These are phyloP conservation scores for Ammopiptanthus mongolicus DNA, from an alignment of 306 rosid genomes.

Conservation along the genomic window DNA sequence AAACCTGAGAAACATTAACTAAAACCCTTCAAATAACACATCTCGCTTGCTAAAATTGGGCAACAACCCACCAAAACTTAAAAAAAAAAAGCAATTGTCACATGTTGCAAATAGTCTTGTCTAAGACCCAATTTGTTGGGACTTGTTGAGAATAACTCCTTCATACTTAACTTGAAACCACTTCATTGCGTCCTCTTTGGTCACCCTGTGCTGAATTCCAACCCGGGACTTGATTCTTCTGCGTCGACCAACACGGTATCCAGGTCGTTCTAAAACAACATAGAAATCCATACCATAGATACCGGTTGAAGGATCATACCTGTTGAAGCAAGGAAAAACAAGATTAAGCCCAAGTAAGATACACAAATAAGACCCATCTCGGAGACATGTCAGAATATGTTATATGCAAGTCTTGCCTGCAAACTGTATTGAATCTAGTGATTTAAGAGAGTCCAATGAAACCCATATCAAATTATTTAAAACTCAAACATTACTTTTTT, in stretches of 20 bases:
- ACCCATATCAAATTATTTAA: not conserved
- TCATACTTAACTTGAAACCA: constrained; percentile 66
- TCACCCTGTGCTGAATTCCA: constrained; percentile 60
- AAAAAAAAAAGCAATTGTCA: constrained; percentile 3
- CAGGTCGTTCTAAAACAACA: constrained; percentile 52
- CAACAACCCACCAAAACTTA: constrained; percentile 7
- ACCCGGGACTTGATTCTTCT: constrained; percentile 51
- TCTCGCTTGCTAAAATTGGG: not conserved
- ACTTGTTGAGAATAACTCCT: constrained; percentile 66
- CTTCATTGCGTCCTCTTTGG: constrained; percentile 63
- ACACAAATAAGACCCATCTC: not conserved
- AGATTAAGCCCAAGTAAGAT: not conserved
- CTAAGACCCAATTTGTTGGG: constrained; percentile 26
- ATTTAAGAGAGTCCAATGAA: not conserved
- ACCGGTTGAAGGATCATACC: constrained; percentile 59
- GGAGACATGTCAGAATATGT: not conserved
- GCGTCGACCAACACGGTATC: constrained; percentile 56
- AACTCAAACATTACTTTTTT: too few relatives aligned
- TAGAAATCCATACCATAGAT: constrained; percentile 68
- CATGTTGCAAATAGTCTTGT: not conserved
- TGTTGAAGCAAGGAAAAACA: not conserved
- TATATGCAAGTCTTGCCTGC: too few relatives aligned
- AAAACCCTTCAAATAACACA: not conserved
- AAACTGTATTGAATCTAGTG: not conserved
- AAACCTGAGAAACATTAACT: not conserved